Conservation (phyloP, 202 grass and related monocot species). For the Saccharum hybrid region DNA sequence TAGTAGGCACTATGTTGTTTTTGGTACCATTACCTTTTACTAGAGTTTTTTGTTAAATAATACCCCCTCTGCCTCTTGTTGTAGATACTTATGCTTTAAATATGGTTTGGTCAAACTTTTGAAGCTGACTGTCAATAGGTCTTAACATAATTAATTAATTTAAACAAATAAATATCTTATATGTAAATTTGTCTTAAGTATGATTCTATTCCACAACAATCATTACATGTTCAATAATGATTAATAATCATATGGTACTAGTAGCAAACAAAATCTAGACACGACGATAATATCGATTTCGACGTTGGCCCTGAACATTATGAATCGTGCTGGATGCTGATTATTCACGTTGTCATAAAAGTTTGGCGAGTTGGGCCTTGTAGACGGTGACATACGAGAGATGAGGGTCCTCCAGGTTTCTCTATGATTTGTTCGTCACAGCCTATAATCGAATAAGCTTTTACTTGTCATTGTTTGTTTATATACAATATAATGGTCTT, state of each 20-base stretch:
- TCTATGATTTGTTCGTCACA: not conserved
- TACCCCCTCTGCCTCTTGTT: not conserved
- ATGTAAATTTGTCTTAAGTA: not conserved
- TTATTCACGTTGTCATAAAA: not conserved
- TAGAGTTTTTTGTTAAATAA: not conserved
- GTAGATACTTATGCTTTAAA: not conserved
- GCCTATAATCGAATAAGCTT: not conserved
- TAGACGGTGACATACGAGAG: not conserved
- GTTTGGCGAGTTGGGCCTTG: not conserved
- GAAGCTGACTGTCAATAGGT: not conserved
- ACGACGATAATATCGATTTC: constrained; percentile 13
- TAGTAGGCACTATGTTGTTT: not conserved
- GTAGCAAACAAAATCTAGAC: constrained; percentile 45
- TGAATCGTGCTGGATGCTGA: not conserved
- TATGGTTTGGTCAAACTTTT: no score
- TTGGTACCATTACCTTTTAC: not conserved
- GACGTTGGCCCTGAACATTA: not conserved
- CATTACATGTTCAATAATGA: constrained; percentile 26
- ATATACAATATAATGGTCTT: no score
- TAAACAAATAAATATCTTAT: not conserved
- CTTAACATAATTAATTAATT: no score
- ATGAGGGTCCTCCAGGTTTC: not conserved
- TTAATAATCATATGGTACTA: not conserved
- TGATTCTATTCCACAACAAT: not conserved
- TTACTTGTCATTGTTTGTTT: not conserved